Conservation (phyloP, 495 filamentous ascomycete species). For the Lepraria neglecta region DNA sequence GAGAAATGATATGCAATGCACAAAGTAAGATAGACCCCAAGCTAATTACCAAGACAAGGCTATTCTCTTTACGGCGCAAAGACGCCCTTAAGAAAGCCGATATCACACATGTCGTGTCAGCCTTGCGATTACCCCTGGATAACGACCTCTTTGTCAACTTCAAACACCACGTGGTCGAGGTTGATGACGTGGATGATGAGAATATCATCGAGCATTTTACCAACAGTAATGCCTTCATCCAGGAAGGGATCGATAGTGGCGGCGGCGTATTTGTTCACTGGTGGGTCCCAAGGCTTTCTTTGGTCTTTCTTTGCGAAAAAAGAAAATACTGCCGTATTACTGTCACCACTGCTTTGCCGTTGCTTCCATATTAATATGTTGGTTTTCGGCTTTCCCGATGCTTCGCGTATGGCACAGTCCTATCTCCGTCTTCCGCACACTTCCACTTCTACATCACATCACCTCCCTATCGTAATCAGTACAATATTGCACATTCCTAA, state of each 20-base stretch:
- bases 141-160: slow-evolving; percentile 49
- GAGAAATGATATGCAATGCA: slow-evolving; percentile 35
- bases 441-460: neutral
- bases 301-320: neutral
- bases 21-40: slow-evolving; percentile 14
- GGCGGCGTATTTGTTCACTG: slow-evolving; percentile 69
- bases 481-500: neutral
- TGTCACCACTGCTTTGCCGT: slow-evolving; percentile 5
- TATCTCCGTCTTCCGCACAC: neutral
- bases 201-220: slow-evolving; percentile 79
- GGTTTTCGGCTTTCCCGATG: slow-evolving; percentile 9
- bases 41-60: slow-evolving; percentile 32
- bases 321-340: neutral
- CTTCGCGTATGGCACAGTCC: neutral
- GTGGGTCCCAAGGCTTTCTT: slow-evolving; percentile 40
- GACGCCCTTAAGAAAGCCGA: slow-evolving; percentile 59
- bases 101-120: slow-evolving; percentile 90
- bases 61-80: slow-evolving; percentile 67
- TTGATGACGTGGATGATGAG: slow-evolving; percentile 83
- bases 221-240: slow-evolving; percentile 71
- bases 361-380: neutral
- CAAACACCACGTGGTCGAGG: slow-evolving; percentile 68
- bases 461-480: neutral
- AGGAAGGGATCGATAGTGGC: slow-evolving; percentile 60
- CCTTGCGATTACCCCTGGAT: slow-evolving; percentile 55